Conservation (phyloP, 768 basidiomycete genomes). For the Rhodocollybia butyracea region DNA sequence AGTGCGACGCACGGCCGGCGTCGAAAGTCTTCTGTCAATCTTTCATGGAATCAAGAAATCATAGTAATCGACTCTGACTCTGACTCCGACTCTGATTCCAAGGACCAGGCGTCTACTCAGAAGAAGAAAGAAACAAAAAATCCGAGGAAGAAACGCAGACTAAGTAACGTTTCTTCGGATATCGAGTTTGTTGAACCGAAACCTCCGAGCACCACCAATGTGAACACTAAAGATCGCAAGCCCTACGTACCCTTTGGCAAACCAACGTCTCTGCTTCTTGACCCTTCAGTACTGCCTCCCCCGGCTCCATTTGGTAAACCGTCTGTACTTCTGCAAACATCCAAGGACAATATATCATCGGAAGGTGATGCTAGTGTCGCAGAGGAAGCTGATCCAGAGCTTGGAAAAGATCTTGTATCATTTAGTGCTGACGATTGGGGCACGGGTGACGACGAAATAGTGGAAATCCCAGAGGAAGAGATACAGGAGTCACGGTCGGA, state of each 20-base stretch:
- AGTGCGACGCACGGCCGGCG: not conserved
- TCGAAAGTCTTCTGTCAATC: not conserved
- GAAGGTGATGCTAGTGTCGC: not conserved
- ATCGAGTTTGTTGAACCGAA: slow-evolving; percentile 28
- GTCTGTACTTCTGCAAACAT: slow-evolving; percentile 2
- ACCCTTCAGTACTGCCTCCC: not conserved
- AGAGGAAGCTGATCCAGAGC: too few relatives aligned
- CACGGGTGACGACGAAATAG: slow-evolving; percentile 69
- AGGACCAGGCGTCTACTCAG: not conserved
- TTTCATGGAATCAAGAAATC: slow-evolving; percentile 29
- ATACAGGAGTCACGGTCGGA: slow-evolving; percentile 34
- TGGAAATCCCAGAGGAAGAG: slow-evolving; percentile 19
- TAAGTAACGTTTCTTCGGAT: slow-evolving; percentile 25
- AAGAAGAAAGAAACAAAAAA: slow-evolving; percentile 2
- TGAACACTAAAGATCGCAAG: slow-evolving; percentile 7
- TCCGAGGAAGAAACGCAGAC: slow-evolving; percentile 10
- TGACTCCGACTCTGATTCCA: slow-evolving; percentile 26
- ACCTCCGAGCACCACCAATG: slow-evolving; percentile 9
- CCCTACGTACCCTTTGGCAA: slow-evolving; percentile 8
- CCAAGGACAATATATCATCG: not conserved
- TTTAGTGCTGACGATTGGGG: slow-evolving; percentile 54
- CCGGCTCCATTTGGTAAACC: slow-evolving; percentile 6
- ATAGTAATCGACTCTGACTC: slow-evolving; percentile 66
- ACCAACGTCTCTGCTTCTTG: not conserved
- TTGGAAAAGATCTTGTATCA: not conserved